phyloP scores from a whole-genome alignment of 108 stramenopile species.

The Ochromonas danica region DNA sequence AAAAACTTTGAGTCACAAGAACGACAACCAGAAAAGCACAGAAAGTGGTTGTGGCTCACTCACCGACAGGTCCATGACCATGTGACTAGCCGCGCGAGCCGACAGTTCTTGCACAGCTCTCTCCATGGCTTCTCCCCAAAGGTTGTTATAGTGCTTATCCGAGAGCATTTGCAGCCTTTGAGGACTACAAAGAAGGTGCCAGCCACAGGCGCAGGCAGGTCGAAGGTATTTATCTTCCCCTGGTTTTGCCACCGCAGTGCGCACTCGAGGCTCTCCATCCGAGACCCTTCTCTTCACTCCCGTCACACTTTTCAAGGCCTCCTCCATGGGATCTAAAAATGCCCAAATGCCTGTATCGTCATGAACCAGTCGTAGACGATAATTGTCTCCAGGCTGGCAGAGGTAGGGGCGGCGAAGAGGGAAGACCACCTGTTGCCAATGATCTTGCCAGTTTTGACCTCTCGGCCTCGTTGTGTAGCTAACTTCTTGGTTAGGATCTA shows the following conservation, averaged over 20 bases:
- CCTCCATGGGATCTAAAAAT: neutral
- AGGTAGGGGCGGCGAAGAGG: conserved; percentile 33
- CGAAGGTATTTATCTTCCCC: conserved; percentile 31
- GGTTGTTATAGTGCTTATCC: too few relatives aligned
- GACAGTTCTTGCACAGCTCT: too few relatives aligned
- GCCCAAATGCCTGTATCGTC: neutral
- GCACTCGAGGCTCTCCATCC: conserved; percentile 42
- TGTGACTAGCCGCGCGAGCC: too few relatives aligned
- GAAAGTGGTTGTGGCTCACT: neutral
- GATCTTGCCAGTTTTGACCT: conserved; percentile 52
- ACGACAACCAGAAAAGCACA: neutral
- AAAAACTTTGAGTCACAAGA: neutral
- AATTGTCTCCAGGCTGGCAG: conserved; percentile 29
- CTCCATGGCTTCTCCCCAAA: too few relatives aligned
- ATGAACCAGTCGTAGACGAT: neutral
- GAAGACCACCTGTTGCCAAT: conserved; percentile 49
- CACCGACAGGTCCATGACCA: too few relatives aligned
- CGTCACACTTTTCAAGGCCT: conserved; percentile 26
- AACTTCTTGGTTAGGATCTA: neutral
- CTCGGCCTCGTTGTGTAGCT: neutral
- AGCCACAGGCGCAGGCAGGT: conserved; percentile 49
- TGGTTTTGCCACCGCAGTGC: neutral
- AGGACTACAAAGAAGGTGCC: conserved; percentile 52
- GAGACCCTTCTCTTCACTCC: conserved; percentile 34
- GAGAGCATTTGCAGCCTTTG: conserved; percentile 45